phyloP scores from a whole-genome alignment of 345 rosid species.

The Kandelia obovata region DNA sequence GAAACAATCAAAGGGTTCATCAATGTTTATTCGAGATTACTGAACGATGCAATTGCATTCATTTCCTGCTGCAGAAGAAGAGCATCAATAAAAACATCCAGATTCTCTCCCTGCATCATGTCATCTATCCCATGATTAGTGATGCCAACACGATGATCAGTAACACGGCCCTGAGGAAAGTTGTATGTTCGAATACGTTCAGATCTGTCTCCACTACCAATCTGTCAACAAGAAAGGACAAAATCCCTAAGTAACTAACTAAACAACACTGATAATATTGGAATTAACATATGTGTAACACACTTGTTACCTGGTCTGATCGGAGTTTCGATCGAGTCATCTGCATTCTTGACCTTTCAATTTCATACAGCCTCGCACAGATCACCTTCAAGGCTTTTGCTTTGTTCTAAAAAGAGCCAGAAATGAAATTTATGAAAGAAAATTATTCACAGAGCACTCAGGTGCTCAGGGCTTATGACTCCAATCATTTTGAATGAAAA shows the following conservation, averaged over 20 bases:
- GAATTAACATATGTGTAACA: neutral
- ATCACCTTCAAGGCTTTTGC: slow-evolving; percentile 86
- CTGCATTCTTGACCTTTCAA: slow-evolving; percentile 78
- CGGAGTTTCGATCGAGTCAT: slow-evolving; percentile 70
- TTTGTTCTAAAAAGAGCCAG: slow-evolving; percentile 56
- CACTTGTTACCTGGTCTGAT: slow-evolving; percentile 64
- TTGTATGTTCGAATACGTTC: slow-evolving; percentile 91
- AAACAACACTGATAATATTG: neutral
- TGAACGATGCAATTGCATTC: slow-evolving; percentile 87
- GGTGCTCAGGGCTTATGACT: no score
- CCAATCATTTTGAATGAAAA: no score
- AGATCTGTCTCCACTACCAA: slow-evolving; percentile 89
- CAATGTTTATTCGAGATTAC: slow-evolving; percentile 36
- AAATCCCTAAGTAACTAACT: slow-evolving; percentile 10
- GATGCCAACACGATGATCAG: slow-evolving; percentile 87
- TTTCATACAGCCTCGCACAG: slow-evolving; percentile 89
- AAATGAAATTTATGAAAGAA: neutral
- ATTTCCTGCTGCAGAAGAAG: slow-evolving; percentile 89
- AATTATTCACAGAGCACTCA: neutral
- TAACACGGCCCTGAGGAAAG: slow-evolving; percentile 88
- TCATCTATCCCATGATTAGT: slow-evolving; percentile 74
- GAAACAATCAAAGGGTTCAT: neutral
- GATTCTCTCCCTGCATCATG: slow-evolving; percentile 75
- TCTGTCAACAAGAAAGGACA: slow-evolving; percentile 43
- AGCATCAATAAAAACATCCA: slow-evolving; percentile 77